phyloP scores from a whole-genome alignment of 2,329 filamentous ascomycete species.

The Stemphylium lycopersici region DNA sequence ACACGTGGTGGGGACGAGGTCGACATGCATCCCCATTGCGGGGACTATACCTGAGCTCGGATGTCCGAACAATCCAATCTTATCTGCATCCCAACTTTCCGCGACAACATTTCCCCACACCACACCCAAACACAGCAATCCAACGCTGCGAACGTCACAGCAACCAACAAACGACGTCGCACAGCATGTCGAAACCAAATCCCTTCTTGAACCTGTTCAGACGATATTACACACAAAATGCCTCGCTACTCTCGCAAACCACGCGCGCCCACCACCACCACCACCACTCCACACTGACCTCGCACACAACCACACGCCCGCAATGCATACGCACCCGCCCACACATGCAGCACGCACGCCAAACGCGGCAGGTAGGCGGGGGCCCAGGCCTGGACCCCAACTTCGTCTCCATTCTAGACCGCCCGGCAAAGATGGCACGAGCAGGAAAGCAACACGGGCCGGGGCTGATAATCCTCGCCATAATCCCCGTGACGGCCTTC shows the following conservation, averaged over 20 bases:
- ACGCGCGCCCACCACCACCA: slow-evolving; percentile 17
- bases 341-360: slow-evolving; percentile 26
- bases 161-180: background rate
- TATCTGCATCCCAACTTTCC: slow-evolving; percentile 10
- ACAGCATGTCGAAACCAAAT: slow-evolving; percentile 43
- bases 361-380: slow-evolving; percentile 29
- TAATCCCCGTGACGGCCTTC: slow-evolving; percentile 93
- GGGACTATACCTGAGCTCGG: slow-evolving; percentile 3
- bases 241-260: slow-evolving; percentile 8
- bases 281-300: slow-evolving; percentile 15
- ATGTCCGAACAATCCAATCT: slow-evolving; percentile 21
- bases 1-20: no score
- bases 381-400: slow-evolving; percentile 70
- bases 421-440: slow-evolving; percentile 80
- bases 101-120: background rate
- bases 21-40: no score
- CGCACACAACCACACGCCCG: slow-evolving; percentile 15
- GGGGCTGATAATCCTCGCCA: slow-evolving; percentile 78
- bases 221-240: slow-evolving; percentile 31
- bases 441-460: slow-evolving; percentile 76
- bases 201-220: slow-evolving; percentile 43
- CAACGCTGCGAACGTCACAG: slow-evolving; percentile 4
- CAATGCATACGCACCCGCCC: slow-evolving; percentile 44
- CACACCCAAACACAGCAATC: background rate
- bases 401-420: slow-evolving; percentile 87